phyloP scores from a whole-genome alignment of 2,329 filamentous ascomycete species.

The Aaosphaeria arxii region DNA sequence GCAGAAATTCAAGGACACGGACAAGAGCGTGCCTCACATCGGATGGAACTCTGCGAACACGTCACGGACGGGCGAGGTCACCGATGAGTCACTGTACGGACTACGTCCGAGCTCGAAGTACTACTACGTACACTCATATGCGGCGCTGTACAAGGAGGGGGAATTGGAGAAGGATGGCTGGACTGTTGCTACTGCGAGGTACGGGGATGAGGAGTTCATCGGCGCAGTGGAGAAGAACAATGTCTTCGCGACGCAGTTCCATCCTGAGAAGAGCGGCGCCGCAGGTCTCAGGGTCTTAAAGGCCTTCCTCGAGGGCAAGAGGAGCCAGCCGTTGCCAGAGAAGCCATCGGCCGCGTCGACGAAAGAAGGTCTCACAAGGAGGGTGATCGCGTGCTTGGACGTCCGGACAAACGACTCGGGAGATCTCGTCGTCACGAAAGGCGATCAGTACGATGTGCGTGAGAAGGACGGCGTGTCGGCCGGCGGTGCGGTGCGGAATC shows the following conservation, averaged over 20 bases:
- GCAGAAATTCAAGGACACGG: slow-evolving; percentile 69
- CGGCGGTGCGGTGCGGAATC: slow-evolving; percentile 71
- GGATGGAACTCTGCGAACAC: slow-evolving; percentile 93
- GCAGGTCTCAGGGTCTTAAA: slow-evolving; percentile 81
- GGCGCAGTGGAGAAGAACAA: slow-evolving; percentile 85
- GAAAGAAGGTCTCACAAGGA: slow-evolving; percentile 75
- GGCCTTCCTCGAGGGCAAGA: slow-evolving; percentile 77
- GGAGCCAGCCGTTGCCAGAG: slow-evolving; percentile 53
- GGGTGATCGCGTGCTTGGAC: slow-evolving; percentile 94
- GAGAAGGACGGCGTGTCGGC: slow-evolving; percentile 68
- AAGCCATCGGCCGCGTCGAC: slow-evolving; percentile 25
- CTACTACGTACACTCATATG: slow-evolving; percentile 98
- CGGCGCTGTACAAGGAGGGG: slow-evolving; percentile 70
- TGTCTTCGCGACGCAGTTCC: slow-evolving; percentile 90
- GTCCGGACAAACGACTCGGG: slow-evolving; percentile 92
- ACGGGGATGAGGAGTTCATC: slow-evolving; percentile 85
- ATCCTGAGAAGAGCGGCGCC: slow-evolving; percentile 93
- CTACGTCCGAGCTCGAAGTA: slow-evolving; percentile 83
- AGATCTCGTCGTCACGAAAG: slow-evolving; percentile 95
- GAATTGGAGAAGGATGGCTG: slow-evolving; percentile 79
- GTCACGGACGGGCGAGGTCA: slow-evolving; percentile 38
- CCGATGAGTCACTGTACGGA: slow-evolving; percentile 66
- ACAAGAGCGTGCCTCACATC: slow-evolving; percentile 96
- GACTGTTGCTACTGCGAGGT: slow-evolving; percentile 86
- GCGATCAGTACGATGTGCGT: slow-evolving; percentile 96